These are phyloP conservation scores for Eucalyptus regnans DNA, from an alignment of 345 rosid species.

Conservation along the genomic window DNA sequence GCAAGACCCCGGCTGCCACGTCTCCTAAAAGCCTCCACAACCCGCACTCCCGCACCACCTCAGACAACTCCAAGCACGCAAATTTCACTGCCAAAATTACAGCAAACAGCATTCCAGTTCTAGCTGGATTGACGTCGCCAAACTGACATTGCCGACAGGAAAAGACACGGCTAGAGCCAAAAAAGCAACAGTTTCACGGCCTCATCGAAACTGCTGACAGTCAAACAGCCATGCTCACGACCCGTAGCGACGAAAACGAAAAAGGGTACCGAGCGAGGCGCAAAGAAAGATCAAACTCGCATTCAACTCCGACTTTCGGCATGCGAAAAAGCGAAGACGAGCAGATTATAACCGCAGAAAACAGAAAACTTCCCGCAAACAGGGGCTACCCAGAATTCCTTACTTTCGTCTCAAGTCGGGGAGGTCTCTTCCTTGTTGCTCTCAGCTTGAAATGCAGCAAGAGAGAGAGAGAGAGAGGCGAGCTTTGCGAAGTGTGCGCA, in stretches of 20 bases:
- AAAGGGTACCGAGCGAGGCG: neutral
- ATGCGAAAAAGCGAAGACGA: neutral
- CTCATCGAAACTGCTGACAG: neutral
- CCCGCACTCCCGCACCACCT: neutral
- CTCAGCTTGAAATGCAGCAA: constrained; percentile 1
- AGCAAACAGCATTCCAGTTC: neutral
- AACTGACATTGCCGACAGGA: neutral
- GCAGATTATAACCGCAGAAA: neutral
- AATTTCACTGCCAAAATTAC: neutral
- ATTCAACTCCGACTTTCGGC: neutral
- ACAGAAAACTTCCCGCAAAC: neutral
- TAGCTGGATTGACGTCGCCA: neutral
- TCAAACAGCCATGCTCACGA: neutral
- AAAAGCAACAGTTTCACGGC: neutral
- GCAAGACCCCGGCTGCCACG: neutral
- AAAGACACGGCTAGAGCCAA: neutral
- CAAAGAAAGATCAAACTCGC: neutral
- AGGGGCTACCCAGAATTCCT: constrained; percentile 16
- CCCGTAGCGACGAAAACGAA: neutral
- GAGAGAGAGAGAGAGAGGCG: neutral
- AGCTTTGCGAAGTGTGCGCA: neutral
- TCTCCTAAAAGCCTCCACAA: neutral
- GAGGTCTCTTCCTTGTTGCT: constrained; percentile 44
- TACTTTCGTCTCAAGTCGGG: constrained; percentile 11
- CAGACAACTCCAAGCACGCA: neutral